Percentiles rank a stretch among this genome's conserved stretches.
These are phyloP conservation scores for Saccharomycopsis phalli DNA, from an alignment of 1,139 yeast species.

Conservation along the genomic window DNA sequence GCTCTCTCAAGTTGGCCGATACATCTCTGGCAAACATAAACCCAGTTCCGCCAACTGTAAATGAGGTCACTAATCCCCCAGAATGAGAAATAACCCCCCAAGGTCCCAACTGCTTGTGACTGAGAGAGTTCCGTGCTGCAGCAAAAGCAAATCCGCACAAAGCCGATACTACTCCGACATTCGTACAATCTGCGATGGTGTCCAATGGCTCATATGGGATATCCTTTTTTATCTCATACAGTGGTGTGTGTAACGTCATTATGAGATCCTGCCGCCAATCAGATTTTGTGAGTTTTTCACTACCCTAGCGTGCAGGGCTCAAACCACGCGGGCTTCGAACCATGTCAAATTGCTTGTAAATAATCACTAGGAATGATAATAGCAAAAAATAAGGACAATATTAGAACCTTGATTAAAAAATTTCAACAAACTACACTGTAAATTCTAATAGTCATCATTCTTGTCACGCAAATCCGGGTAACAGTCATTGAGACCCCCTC, in stretches of 20 bases:
- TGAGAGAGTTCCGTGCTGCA: conserved; percentile 31
- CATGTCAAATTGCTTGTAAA: not conserved
- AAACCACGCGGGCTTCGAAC: not conserved
- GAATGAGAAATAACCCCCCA: conserved; percentile 26
- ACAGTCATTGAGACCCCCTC: not conserved
- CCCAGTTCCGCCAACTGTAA: conserved; percentile 29
- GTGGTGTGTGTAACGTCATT: conserved; percentile 9
- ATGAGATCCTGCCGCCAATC: not conserved
- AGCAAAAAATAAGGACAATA: not conserved
- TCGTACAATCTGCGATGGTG: conserved; percentile 35
- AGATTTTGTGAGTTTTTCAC: not conserved
- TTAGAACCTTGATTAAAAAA: not conserved
- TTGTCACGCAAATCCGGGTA: not conserved
- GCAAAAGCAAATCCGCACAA: conserved; percentile 33
- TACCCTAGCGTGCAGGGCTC: too few species aligned
- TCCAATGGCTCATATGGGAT: conserved; percentile 33
- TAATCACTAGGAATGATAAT: not conserved
- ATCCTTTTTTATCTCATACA: conserved; percentile 9
- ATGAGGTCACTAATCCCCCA: conserved; percentile 23
- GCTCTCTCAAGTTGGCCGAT: conserved; percentile 35
- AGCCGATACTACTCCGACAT: conserved; percentile 33
- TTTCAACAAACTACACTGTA: not conserved
- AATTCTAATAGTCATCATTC: not conserved
- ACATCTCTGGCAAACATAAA: conserved; percentile 33
- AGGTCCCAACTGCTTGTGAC: conserved; percentile 23